Percentiles rank a stretch among this genome's conserved stretches.
Conservation (phyloP, 2,329 filamentous ascomycete genomes). For the Monilinia fructigena region DNA sequence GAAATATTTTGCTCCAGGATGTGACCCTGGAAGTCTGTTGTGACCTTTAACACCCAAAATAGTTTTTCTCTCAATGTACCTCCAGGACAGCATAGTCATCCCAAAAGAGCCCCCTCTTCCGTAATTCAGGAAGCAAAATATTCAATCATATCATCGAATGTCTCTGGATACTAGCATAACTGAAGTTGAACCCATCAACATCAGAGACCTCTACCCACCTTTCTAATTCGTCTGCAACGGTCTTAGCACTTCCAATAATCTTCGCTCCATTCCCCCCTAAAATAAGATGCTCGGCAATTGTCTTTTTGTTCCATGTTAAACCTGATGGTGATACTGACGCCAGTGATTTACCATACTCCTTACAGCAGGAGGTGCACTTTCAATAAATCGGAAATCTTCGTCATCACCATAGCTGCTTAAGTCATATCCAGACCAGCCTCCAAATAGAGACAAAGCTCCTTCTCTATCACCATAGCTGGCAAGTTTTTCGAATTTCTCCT, state of each 20-base stretch:
- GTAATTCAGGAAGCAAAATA: slow-evolving; percentile 65
- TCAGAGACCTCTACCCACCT: slow-evolving; percentile 34
- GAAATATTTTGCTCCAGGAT: slow-evolving; percentile 48
- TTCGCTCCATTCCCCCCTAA: slow-evolving; percentile 34
- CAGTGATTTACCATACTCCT: slow-evolving; percentile 51
- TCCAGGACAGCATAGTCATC: slow-evolving; percentile 52
- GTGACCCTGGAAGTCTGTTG: slow-evolving; percentile 50
- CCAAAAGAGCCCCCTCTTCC: slow-evolving; percentile 54
- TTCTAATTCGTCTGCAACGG: slow-evolving; percentile 34
- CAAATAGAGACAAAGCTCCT: slow-evolving; percentile 68
- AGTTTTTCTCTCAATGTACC: slow-evolving; percentile 63
- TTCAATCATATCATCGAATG: slow-evolving; percentile 67
- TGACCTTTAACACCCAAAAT: slow-evolving; percentile 54
- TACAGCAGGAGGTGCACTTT: slow-evolving; percentile 45
- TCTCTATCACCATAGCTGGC: slow-evolving; percentile 61
- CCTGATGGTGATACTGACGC: slow-evolving; percentile 42
- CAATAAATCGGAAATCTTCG: slow-evolving; percentile 58
- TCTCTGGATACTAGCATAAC: slow-evolving; percentile 51
- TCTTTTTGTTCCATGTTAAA: slow-evolving; percentile 42
- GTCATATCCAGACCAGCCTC: slow-evolving; percentile 72
- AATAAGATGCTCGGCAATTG: slow-evolving; percentile 35
- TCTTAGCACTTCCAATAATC: slow-evolving; percentile 33
- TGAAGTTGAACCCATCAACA: slow-evolving; percentile 36
- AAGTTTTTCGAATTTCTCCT: slow-evolving; percentile 61
- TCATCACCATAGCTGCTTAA: slow-evolving; percentile 60